A percentile compares a stretch with the other conserved stretches of the same genome.
phyloP scores from a whole-genome alignment of 2,329 filamentous ascomycete species.

The Lachnellula subtilissima region DNA sequence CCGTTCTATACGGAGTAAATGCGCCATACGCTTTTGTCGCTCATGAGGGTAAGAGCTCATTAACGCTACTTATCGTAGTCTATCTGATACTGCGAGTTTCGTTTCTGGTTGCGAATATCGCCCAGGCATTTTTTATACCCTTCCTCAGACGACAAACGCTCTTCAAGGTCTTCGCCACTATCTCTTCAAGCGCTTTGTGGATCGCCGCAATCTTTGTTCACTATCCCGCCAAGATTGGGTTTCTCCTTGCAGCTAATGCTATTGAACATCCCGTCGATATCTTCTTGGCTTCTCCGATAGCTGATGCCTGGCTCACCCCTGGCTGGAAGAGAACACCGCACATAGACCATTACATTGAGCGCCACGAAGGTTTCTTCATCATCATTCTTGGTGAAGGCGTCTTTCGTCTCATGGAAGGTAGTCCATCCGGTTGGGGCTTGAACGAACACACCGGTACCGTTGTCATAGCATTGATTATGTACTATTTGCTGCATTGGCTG shows the following conservation, averaged over 20 bases:
- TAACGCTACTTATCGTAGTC: slow-evolving; percentile 12
- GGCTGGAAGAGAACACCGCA: slow-evolving; percentile 9
- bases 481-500: slow-evolving; percentile 19
- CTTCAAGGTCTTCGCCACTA: slow-evolving; percentile 1
- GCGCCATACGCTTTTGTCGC: slow-evolving; percentile 13
- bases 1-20: slow-evolving; percentile 17
- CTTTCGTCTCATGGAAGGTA: slow-evolving; percentile 16
- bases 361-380: slow-evolving; percentile 18
- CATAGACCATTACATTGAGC: slow-evolving; percentile 12
- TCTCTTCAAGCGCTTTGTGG: slow-evolving; percentile 4
- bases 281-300: slow-evolving; percentile 10
- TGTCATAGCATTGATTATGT: slow-evolving; percentile 10
- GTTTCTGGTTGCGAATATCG: slow-evolving; percentile 7
- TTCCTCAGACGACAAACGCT: slow-evolving; percentile 10
- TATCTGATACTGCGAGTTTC: slow-evolving; percentile 13
- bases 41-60: slow-evolving; percentile 3
- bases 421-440: slow-evolving; percentile 12
- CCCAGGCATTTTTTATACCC: slow-evolving; percentile 10
- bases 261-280: slow-evolving; percentile 13
- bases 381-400: slow-evolving; percentile 21
- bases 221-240: slow-evolving; percentile 8
- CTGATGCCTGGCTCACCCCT: slow-evolving; percentile 6
- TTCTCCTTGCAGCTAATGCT: slow-evolving; percentile 12
- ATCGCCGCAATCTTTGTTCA: slow-evolving; percentile 13
- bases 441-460: slow-evolving; percentile 10